Base-by-base conservation (phyloP, 2,329 filamentous ascomycete species). In the Stagonosporopsis chrysanthemi region DNA sequence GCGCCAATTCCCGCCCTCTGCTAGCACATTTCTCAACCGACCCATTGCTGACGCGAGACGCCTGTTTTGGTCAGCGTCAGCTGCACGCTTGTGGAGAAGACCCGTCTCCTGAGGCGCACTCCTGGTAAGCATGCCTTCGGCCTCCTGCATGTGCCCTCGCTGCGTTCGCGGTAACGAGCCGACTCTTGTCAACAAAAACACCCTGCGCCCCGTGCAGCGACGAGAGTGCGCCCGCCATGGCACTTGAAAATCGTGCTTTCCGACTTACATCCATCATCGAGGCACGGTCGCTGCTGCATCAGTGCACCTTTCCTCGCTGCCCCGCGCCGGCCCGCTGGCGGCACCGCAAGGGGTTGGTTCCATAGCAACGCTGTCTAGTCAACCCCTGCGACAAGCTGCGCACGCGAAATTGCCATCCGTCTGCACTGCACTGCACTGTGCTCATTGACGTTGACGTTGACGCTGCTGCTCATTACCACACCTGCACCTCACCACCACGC, bases 31-130 rank as follows among this genome's bases (percentile, higher is more conserved):
- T 31, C 49, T 59, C 56, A 50, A 46, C 52, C 51, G 38, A 52
- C 43, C 52, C 54, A 45, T 50, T 63, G 63, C 64, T 66, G 63
- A 66, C 64, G 64, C 66, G 60, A 62, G 57, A 65, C 46, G 62
- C 58, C 49, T 23, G 8, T 56, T 61, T 38, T 54, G 55, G 52
- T 56, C 46, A 43, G 23, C 56, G 38, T 63, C 46, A 52, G 48
- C 56, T 40, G 47, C 52, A 57, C 50, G 54, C 61, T 52, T 29
- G 43, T 33, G 35, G 49, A 64, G 42, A 54, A 61, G 53, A 52
- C 50, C 48, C 48, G 40, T 26, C 38, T 58, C 58, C 56, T 53
- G 53, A 51, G 51, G 58, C 60, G 53, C 45, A 28, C 35, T 12
- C 33, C 29, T 36, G 41, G 41, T 52, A 58, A 44, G 52, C 49